Evolutionary conservation across 139 green algal genomes (phyloP).

Genomic region (Volvox reticuliferus): DNA sequence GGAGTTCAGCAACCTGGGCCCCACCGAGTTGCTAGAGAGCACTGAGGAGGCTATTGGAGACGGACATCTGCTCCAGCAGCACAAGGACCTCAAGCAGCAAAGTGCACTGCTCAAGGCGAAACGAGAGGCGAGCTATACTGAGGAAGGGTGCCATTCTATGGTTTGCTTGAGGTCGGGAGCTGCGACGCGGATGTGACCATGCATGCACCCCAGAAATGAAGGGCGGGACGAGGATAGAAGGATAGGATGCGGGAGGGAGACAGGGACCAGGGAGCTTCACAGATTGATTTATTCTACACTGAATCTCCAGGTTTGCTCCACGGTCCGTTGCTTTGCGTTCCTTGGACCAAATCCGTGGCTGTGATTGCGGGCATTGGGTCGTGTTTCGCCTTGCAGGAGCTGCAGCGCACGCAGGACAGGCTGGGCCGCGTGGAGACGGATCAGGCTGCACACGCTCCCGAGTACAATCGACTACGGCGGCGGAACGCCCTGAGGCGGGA

Average conservation of each 20-base stretch:
- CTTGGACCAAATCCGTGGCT: not conserved
- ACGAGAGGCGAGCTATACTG: slow-evolving; percentile 9
- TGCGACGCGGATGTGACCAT: too few species aligned
- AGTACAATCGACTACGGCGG: slow-evolving; percentile 28
- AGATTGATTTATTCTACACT: too few species aligned
- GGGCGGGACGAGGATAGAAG: too few species aligned
- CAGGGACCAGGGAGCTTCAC: too few species aligned
- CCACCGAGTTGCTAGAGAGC: slow-evolving; percentile 83
- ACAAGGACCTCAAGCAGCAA: slow-evolving; percentile 82
- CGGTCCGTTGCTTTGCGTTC: too few species aligned
- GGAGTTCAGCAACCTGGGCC: slow-evolving; percentile 87
- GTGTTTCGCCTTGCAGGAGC: slow-evolving; percentile 34
- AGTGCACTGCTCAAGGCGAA: slow-evolving; percentile 13
- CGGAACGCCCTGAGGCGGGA: slow-evolving; percentile 11
- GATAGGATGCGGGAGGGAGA: too few species aligned
- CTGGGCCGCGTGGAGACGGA: slow-evolving; percentile 18
- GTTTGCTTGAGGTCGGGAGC: too few species aligned
- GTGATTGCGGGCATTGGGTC: not conserved
- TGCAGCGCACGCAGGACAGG: not conserved
- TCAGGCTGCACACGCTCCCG: not conserved
- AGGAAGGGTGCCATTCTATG: too few species aligned
- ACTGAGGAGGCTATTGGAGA: slow-evolving; percentile 92
- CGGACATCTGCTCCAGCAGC: slow-evolving; percentile 69
- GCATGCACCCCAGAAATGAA: too few species aligned
- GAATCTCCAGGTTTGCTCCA: too few species aligned